phyloP scores from a whole-genome alignment of 2,329 filamentous ascomycete species.

The Phyllosticta citribraziliensis region DNA sequence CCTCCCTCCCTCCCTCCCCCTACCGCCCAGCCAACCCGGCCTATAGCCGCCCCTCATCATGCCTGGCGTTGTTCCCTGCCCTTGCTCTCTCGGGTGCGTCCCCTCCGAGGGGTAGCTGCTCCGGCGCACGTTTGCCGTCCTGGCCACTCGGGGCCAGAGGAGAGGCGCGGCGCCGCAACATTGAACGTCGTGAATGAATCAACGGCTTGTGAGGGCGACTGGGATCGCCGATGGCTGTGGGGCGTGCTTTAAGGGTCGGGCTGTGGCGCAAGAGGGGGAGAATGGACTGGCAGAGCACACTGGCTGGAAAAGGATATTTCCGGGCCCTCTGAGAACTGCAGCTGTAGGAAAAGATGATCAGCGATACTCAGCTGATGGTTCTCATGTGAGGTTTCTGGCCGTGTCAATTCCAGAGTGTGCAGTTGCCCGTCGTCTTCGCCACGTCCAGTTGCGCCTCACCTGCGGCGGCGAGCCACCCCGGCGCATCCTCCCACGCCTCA shows the following conservation, averaged over 20 bases:
- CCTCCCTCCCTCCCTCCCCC: no score
- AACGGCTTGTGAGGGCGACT: neutral
- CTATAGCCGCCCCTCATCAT: neutral
- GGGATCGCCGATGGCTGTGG: neutral
- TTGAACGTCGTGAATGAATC: neutral
- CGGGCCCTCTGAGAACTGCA: no score
- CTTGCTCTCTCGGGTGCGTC: neutral
- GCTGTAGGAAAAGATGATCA: no score
- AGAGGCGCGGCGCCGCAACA: neutral
- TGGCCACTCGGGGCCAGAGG: neutral
- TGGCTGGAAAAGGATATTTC: no score
- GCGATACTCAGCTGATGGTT: neutral
- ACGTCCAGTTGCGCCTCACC: neutral
- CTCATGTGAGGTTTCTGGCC: neutral
- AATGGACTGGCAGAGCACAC: no score
- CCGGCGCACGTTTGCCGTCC: neutral
- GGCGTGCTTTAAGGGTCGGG: neutral
- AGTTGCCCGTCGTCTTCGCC: neutral
- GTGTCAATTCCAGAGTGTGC: neutral
- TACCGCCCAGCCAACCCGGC: neutral
- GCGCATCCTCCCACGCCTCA: neutral
- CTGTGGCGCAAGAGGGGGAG: no score
- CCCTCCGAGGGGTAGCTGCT: neutral
- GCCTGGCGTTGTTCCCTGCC: neutral
- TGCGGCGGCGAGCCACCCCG: no score